phyloP scores from a whole-genome alignment of 169 alveolate genomes.

The Plasmodium falciparum region DNA sequence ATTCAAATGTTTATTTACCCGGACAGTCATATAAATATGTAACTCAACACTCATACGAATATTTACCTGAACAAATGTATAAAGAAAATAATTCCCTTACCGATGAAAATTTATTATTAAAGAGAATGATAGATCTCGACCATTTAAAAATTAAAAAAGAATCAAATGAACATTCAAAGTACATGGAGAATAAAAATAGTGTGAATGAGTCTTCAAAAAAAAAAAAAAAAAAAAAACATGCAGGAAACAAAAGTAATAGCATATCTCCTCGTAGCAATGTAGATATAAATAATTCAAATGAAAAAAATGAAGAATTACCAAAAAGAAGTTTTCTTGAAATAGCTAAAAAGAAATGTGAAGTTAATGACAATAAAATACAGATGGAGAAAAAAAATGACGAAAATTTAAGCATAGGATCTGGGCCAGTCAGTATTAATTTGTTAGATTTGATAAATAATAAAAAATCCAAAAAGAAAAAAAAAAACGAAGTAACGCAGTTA shows the following conservation, averaged over 20 bases:
- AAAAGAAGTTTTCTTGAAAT: conserved; percentile 69
- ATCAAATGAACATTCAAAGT: neutral
- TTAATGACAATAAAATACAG: conserved; percentile 17
- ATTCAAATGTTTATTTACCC: too few relatives aligned
- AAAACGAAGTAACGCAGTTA: neutral
- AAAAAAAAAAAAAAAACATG: conserved; percentile 12
- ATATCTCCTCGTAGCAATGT: neutral
- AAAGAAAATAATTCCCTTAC: too few relatives aligned
- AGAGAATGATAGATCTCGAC: conserved; percentile 6
- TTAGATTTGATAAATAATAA: conserved; percentile 39
- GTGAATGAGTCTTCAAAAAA: neutral
- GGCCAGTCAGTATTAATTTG: conserved; percentile 43
- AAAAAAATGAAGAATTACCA: neutral
- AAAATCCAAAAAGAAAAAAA: conserved; percentile 53
- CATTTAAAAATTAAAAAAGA: neutral
- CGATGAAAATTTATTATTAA: neutral
- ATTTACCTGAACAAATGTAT: too few relatives aligned
- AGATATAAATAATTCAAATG: neutral
- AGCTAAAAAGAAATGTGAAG: conserved; percentile 42
- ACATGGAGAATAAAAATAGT: neutral
- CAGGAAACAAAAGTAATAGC: conserved; percentile 8
- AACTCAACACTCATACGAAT: too few relatives aligned
- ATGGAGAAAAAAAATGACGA: conserved; percentile 34
- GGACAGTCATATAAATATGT: too few relatives aligned
- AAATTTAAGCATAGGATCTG: conserved; percentile 34